Evolutionary conservation across 2,329 filamentous ascomycete species (phyloP), one percentile per base, ranked within the genome.

Genomic region (Talaromyces sp.): DNA sequence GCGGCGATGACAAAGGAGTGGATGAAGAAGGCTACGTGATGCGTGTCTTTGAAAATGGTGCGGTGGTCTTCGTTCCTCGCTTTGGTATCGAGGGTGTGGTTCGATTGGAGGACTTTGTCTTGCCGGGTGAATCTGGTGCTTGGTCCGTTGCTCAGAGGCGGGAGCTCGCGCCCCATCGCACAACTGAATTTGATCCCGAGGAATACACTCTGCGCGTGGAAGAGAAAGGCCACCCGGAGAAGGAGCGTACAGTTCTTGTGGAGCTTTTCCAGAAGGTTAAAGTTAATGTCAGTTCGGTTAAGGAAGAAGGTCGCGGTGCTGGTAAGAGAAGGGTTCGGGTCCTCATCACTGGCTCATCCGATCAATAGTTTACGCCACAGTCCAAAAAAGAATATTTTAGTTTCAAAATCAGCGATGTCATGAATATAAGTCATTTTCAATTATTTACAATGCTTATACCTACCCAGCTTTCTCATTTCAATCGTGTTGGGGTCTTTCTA

Each of bases 71-170:
- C 56, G 93, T 99, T 45, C 94, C 94, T 6, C 81, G 91, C 14
- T 99, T 99, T 72, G 94, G 94, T 36, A 95, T 99, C 65, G 94
- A 99, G 77, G 89, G 91, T 36, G 77, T 97, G 56, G 94, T 99
- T 59, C 83, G 93, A 10, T 77, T 97, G 63, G 81, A 91, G 53
- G 94, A 97, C 75, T 80, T 97, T 53, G 87, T 86, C 3, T 84
- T 88, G 14, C 82, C 85, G 0, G 90, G 89, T 11, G 73, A 75
- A 47, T 63, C 64, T 20, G 61, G 67, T 20, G 60, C 66, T 7
- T 64, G 65, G 19, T 65, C 67, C 32, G 64, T 66, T 9, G 62
- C 65, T 13, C 69, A 72, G 50, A 60, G 69, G 54, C 68, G 64
- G 32, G 68, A 70, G 48, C 56, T 71, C 44, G 67, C 66, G 16